phyloP scores from a whole-genome alignment of 345 rosid species.

The Hirschfeldia incana region DNA sequence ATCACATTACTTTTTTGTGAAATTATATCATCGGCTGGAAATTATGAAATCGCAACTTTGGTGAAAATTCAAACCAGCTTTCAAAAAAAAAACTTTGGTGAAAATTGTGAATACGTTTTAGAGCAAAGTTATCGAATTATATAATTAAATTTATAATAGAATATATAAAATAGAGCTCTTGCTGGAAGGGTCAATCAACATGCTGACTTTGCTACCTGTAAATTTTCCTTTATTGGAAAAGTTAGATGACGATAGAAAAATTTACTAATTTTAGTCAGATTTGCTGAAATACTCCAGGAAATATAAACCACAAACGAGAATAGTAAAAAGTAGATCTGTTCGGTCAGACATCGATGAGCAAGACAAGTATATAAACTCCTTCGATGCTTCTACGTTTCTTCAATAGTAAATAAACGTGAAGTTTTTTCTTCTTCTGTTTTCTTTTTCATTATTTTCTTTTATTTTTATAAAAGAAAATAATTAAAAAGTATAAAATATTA shows the following conservation, averaged over 20 bases:
- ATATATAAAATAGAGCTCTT: neutral
- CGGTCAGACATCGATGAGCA: neutral
- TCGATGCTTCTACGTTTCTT: neutral
- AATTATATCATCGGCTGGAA: neutral
- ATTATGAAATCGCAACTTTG: neutral
- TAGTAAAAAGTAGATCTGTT: slow-evolving; percentile 17
- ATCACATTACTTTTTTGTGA: neutral
- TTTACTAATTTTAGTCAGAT: slow-evolving; percentile 7
- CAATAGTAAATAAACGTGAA: slow-evolving; percentile 4
- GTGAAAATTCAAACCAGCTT: no score
- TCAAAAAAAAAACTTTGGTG: neutral
- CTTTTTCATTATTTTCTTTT: slow-evolving; percentile 30
- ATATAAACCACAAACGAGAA: slow-evolving; percentile 26
- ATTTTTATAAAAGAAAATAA: slow-evolving; percentile 27
- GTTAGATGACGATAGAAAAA: neutral
- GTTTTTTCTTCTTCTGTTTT: neutral
- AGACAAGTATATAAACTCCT: slow-evolving; percentile 29
- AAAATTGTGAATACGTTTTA: neutral
- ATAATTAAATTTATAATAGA: neutral
- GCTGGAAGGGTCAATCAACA: slow-evolving; percentile 6
- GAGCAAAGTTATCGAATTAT: neutral
- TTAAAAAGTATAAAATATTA: neutral
- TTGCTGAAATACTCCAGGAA: slow-evolving; percentile 9
- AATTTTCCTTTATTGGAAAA: neutral
- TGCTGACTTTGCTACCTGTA: slow-evolving; percentile 18